phyloP scores from a whole-genome alignment of 805 yeast species.

The Candida mattraensis region DNA sequence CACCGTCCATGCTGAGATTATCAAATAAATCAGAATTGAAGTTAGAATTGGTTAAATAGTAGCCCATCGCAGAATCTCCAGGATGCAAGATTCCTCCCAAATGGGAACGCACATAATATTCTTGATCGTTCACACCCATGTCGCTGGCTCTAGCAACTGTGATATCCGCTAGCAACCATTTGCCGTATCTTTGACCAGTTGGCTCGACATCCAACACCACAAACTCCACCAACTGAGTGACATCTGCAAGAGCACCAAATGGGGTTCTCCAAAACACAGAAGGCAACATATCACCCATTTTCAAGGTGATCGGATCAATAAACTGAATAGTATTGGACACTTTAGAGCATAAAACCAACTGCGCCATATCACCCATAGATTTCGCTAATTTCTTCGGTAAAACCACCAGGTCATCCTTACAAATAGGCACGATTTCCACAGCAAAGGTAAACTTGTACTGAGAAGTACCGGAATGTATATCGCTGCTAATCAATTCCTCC shows the following conservation, averaged over 20 bases:
- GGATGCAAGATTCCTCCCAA: conserved; percentile 94
- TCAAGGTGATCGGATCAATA: conserved; percentile 79
- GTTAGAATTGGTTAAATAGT: conserved; percentile 79
- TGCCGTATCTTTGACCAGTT: conserved; percentile 76
- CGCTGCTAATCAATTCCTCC: conserved; percentile 87
- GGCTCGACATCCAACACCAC: conserved; percentile 93
- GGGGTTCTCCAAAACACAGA: conserved; percentile 78
- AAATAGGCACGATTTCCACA: conserved; percentile 91
- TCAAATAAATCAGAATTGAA: conserved; percentile 89
- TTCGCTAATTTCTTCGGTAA: conserved; percentile 86
- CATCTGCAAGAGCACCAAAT: conserved; percentile 74
- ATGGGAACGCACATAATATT: conserved; percentile 85
- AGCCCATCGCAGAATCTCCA: conserved; percentile 94
- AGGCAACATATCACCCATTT: conserved; percentile 72
- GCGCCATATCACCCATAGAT: conserved; percentile 77
- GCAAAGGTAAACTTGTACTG: conserved; percentile 89
- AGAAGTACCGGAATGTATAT: conserved; percentile 87
- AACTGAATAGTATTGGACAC: conserved; percentile 82
- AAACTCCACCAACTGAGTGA: conserved; percentile 77
- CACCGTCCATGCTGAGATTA: conserved; percentile 54
- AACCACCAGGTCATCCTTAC: conserved; percentile 94
- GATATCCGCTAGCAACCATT: conserved; percentile 80
- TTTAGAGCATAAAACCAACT: conserved; percentile 81
- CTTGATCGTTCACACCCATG: conserved; percentile 80
- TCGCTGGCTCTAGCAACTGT: conserved; percentile 89